Percentiles rank a stretch among this genome's conserved stretches.
These are phyloP conservation scores for Monosporozyma aquatica DNA, from an alignment of 805 yeast species.

Conservation along the genomic window DNA sequence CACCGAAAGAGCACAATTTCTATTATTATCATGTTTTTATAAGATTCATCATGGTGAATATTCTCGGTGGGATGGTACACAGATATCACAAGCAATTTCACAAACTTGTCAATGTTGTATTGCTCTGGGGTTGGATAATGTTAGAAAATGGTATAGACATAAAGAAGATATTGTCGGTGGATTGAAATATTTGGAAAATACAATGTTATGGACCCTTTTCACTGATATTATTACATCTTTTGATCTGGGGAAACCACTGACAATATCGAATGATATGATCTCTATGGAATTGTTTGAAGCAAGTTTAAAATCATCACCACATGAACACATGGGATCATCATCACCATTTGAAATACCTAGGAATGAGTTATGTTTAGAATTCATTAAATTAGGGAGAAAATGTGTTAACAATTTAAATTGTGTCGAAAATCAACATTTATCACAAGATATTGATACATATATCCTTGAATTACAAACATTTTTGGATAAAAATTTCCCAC, in stretches of 20 bases:
- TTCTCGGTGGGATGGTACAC: constrained; percentile 20
- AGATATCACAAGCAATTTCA: constrained; percentile 14
- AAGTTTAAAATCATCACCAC: not conserved
- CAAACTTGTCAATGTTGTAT: constrained; percentile 16
- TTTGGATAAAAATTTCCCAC: constrained; percentile 11
- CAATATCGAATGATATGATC: constrained; percentile 14
- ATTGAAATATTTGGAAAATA: constrained; percentile 2
- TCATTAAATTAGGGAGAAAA: constrained; percentile 10
- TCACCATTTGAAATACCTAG: not conserved
- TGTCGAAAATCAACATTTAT: not conserved
- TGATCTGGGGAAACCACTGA: constrained; percentile 24
- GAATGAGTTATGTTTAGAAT: constrained; percentile 8
- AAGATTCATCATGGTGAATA: constrained; percentile 9
- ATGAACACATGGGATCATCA: too few species aligned
- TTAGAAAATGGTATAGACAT: constrained; percentile 15
- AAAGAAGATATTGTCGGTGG: constrained; percentile 6
- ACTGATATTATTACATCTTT: constrained; percentile 22
- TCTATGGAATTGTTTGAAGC: not conserved
- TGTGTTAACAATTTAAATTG: constrained; percentile 12
- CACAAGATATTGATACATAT: constrained; percentile 5
- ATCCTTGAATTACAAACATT: constrained; percentile 11
- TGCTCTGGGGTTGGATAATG: constrained; percentile 20
- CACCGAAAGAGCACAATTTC: constrained; percentile 25
- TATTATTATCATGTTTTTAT: constrained; percentile 17
- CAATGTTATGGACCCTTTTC: constrained; percentile 13